Evolutionary conservation across 1,284 basidiomycete genomes (phyloP).

Genomic region (Ganoderma lingzhi): DNA sequence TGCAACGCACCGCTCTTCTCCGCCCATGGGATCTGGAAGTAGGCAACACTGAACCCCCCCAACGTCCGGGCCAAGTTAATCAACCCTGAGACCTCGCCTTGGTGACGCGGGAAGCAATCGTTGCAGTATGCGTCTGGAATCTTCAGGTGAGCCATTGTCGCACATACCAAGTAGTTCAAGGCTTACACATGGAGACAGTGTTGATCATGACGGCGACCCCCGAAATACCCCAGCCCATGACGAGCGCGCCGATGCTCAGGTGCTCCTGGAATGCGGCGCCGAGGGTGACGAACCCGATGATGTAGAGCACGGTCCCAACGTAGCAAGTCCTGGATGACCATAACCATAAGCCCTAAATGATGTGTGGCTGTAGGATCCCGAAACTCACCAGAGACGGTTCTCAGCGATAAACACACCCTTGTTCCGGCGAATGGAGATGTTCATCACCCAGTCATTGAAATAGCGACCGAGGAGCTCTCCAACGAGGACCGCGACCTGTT

Average conservation of each 20-base stretch:
- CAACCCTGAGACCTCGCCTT: constrained; percentile 66
- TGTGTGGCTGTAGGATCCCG: neutral
- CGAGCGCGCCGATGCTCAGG: constrained; percentile 59
- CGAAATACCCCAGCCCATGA: constrained; percentile 76
- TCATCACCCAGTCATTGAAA: constrained; percentile 73
- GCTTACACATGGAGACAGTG: constrained; percentile 69
- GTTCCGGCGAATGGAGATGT: constrained; percentile 61
- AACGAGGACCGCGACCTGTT: constrained; percentile 66
- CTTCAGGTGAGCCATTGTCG: neutral
- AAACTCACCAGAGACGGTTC: constrained; percentile 66
- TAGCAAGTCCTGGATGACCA: constrained; percentile 62
- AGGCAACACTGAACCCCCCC: constrained; percentile 69
- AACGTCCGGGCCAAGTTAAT: constrained; percentile 66
- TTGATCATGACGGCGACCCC: constrained; percentile 69
- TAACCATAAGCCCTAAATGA: neutral
- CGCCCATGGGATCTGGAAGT: constrained; percentile 71
- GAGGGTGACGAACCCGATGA: constrained; percentile 69
- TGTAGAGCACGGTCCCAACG: constrained; percentile 65
- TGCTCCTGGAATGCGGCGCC: constrained; percentile 67
- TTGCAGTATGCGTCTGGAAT: constrained; percentile 58
- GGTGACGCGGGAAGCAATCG: constrained; percentile 51
- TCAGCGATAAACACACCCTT: constrained; percentile 78
- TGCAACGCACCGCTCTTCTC: constrained; percentile 60
- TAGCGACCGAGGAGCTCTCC: constrained; percentile 76
- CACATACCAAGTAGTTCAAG: neutral